Base-by-base conservation (phyloP, 768 basidiomycete genomes). In the Collybia sordida region DNA sequence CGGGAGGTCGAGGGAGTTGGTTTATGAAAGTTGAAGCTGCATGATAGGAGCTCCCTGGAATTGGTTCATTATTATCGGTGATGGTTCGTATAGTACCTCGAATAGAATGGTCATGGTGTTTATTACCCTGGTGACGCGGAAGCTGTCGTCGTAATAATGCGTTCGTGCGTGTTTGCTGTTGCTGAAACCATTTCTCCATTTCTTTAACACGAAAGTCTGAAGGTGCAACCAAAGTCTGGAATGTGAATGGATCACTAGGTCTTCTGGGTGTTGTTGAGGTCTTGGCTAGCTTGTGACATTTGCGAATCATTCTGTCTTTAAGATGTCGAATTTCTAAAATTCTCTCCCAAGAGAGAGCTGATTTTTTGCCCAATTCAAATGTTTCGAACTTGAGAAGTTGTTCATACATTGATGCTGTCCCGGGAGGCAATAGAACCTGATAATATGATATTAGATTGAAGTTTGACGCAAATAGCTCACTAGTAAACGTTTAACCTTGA, bases 221-320 rank as follows among this genome's bases (percentile, higher is more conserved):
- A 3, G 87, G 86, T 1, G 88, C 85, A 42, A 86, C 73, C 34
- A 87, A 68, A 9, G 85, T 84, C 53, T 83, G 81, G 65, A 88
- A 88, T 25, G 78, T 71, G 46, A 73, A 67, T 15, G 66, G 64
- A 27, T 73, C 64, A 43, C 72, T 63, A n/a, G 62, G 59, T 17
- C 69, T 45, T 71, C 56, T 47, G 72, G 65, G 72, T 22, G 70
- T 62, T 24, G 72, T 61, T 11, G 77, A 68, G 47, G 65, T 65
- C 54, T 77, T 81, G 39, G 80, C 78, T 38, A 88, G 68, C 48
- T 83, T 80, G 55, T 82, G 81, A 61, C 85, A 88, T 60, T 89
- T 90, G 64, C 86, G 83, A 54, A 88, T 82, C 86, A 89, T 88
- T 51, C 88, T 79, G 63, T 90, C 87, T 70, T 90, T 90, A 59